Evolutionary conservation across 192 early-diverging fungal genomes (phyloP), one percentile per base, ranked within the genome.

Genomic region (Dissophora globulifera): DNA sequence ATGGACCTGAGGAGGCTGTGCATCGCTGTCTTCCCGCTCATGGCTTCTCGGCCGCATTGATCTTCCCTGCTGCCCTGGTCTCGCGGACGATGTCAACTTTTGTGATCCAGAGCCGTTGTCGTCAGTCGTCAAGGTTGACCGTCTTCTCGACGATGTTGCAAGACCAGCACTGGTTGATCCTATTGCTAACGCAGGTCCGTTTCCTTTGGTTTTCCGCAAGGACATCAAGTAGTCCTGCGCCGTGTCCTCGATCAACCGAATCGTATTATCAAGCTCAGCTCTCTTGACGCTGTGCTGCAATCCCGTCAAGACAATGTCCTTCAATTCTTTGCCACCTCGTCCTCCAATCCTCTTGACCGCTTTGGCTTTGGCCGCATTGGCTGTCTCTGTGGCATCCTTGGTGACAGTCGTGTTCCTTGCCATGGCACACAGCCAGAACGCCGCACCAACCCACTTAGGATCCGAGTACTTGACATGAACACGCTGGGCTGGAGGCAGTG

Each of bases 361-460:
- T 52, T 49, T 49, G 13, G 46, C 8, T 19, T 54, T 56, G 3
- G 32, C 19, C 16, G 26, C 38, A 15, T 4, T 25, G 23, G 48
- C n/a, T 40, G 52, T 16, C 26, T 33, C 10, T 7, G 15, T 17
- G 40, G 35, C 52, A 4, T 13, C 52, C 23, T 46, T 56, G n/a
- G 27, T n/a, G 9, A 30, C 33, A 20, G 43, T 46, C 72, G 67
- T 76, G 31, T 16, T 33, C 12, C 63, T 50, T 0, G 72, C 72
- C 58, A 76, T 66, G 1, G 72, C 72, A 57, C 72, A 76, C 30
- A 76, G 23, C 72, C 72, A 76, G 23, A 76, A 76, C 9, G 58
- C 58, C 0, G 72, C 62, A 1, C 63, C 72, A 15, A 76, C 40
- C 72, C 72, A 76, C 19, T 76, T 76, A 1, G 58, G 46, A 10